These are phyloP conservation scores for Wallacemonas sp. DNA, from an alignment of 208 protist genomes.

Conservation along the genomic window DNA sequence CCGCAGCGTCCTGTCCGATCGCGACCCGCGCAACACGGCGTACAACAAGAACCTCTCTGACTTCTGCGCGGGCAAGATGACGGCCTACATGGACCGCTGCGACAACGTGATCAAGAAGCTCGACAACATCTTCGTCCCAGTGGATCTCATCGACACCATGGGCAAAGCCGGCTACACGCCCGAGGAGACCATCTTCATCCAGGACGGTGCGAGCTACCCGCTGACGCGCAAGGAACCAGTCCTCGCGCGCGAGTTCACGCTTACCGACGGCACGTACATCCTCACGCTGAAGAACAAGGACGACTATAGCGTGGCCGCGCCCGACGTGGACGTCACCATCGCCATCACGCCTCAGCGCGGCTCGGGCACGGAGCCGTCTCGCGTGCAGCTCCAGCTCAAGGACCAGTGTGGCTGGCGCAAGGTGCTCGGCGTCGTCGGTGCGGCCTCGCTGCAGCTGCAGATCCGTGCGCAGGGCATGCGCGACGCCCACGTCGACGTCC, in stretches of 20 bases:
- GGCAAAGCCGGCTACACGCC: constrained; percentile 44
- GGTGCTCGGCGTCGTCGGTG: constrained; percentile 49
- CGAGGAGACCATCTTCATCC: constrained; percentile 47
- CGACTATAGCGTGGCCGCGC: constrained; percentile 70
- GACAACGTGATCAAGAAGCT: constrained; percentile 64
- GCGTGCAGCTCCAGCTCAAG: constrained; percentile 43
- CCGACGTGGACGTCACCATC: constrained; percentile 45
- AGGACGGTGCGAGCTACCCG: constrained; percentile 41
- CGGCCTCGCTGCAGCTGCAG: constrained; percentile 41
- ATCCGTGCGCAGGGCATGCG: constrained; percentile 58
- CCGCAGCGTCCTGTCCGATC: constrained; percentile 44
- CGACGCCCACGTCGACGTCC: constrained; percentile 69
- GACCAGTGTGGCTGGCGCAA: constrained; percentile 65
- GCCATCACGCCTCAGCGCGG: constrained; percentile 38
- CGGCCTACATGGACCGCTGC: constrained; percentile 73
- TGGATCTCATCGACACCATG: constrained; percentile 54
- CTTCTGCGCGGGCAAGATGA: constrained; percentile 74
- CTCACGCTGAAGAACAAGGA: constrained; percentile 75
- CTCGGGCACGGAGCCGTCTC: constrained; percentile 29
- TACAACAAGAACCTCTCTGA: constrained; percentile 55
- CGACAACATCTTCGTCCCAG: constrained; percentile 68
- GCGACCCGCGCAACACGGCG: constrained; percentile 28
- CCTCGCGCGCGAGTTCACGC: constrained; percentile 41
- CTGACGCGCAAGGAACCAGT: constrained; percentile 48
- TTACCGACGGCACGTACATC: constrained; percentile 70